Conservation (phyloP, 2,329 filamentous ascomycete genomes). For the Colletotrichum sp. region DNA sequence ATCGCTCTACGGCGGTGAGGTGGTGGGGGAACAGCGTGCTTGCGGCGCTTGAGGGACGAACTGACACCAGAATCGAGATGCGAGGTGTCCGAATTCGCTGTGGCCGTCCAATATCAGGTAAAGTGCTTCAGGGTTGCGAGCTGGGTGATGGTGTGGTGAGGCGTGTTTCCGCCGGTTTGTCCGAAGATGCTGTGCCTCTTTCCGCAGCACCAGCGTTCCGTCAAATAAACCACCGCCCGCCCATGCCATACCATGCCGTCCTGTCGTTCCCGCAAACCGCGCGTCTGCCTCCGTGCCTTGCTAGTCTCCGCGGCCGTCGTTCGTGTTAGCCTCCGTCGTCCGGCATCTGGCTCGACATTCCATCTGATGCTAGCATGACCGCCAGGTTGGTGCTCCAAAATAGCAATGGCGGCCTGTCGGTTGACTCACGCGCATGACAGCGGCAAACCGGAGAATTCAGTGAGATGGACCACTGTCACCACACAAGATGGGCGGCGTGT, state of each 20-base stretch:
- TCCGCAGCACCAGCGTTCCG: neutral
- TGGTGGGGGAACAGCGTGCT: neutral
- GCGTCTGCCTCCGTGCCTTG: neutral
- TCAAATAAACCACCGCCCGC: neutral
- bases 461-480: neutral
- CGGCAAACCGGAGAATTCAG: neutral
- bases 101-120: neutral
- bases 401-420: neutral
- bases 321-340: neutral
- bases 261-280: neutral
- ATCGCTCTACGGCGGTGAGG: neutral
- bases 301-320: neutral
- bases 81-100: neutral
- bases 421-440: conserved; percentile 19
- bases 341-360: neutral
- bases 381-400: neutral
- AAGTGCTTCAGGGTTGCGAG: neutral
- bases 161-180: neutral
- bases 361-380: conserved; percentile 1
- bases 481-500: neutral
- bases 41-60: neutral
- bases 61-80: neutral
- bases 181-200: neutral
- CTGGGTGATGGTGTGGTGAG: neutral
- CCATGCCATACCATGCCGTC: neutral